Percentiles rank a stretch among this genome's conserved stretches.
Conservation (phyloP, 345 rosid species). For the Atalantia buxifolia region DNA sequence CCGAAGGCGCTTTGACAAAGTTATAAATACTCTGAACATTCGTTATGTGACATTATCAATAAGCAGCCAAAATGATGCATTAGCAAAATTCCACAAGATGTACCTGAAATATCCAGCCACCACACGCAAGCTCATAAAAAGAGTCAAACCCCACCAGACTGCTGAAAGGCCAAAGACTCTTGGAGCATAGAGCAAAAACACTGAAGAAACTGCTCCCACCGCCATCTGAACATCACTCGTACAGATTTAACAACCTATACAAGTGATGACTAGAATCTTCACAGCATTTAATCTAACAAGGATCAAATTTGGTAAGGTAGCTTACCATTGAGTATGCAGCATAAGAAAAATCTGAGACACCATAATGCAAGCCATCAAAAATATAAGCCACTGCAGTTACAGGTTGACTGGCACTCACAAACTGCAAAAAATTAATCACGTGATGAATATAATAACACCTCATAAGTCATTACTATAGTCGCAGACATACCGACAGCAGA, state of each 20-base stretch:
- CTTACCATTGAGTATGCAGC: conserved; percentile 51
- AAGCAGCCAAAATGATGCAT: neutral
- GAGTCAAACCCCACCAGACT: conserved; percentile 41
- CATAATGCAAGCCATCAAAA: conserved; percentile 50
- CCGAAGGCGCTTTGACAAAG: neutral
- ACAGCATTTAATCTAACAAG: neutral
- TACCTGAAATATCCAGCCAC: conserved; percentile 42
- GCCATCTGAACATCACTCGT: conserved; percentile 20
- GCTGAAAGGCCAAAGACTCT: conserved; percentile 36
- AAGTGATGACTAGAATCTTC: neutral
- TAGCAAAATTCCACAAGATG: neutral
- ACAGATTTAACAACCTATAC: neutral
- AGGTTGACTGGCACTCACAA: conserved; percentile 38
- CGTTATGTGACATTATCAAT: no score
- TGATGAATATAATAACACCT: neutral
- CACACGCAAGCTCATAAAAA: conserved; percentile 46
- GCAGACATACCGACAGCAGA: neutral
- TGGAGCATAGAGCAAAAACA: conserved; percentile 32
- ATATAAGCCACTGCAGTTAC: conserved; percentile 40
- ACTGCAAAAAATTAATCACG: conserved; percentile 19
- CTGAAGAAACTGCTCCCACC: conserved; percentile 36
- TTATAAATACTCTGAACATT: no score
- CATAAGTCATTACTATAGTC: neutral
- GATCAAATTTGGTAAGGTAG: neutral
- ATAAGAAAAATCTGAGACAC: conserved; percentile 43